phyloP scores from a whole-genome alignment of 140 eudicot species.

The Anethum foeniculum region DNA sequence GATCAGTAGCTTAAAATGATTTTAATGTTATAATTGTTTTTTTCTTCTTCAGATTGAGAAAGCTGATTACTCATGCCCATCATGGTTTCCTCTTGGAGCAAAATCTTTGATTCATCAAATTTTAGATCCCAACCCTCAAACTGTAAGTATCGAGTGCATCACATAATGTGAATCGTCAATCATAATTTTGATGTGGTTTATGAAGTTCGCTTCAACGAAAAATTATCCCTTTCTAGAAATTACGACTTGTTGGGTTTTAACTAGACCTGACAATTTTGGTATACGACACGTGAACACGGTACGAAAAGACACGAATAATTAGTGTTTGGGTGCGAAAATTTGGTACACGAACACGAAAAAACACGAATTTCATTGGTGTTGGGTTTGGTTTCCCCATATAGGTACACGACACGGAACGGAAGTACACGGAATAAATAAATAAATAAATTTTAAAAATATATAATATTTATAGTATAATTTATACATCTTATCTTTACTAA shows the following conservation, averaged over 20 bases:
- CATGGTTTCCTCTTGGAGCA: conserved; percentile 94
- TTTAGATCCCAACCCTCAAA: conserved; percentile 88
- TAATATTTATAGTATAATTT: no score
- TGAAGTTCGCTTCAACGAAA: neutral
- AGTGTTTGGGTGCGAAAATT: no score
- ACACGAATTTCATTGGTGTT: no score
- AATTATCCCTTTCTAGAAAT: neutral
- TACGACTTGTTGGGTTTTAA: neutral
- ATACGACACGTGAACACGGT: no score
- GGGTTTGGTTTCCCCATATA: no score
- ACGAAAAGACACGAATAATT: no score
- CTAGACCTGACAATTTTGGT: no score
- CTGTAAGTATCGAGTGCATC: conserved; percentile 41
- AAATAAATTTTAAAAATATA: no score
- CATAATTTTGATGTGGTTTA: neutral
- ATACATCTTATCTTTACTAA: no score
- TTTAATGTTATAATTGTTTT: neutral
- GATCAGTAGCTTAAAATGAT: neutral
- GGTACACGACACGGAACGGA: no score
- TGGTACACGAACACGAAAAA: no score
- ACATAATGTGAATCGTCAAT: neutral
- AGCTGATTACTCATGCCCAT: conserved; percentile 82
- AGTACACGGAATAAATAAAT: no score
- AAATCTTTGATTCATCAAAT: conserved; percentile 80
- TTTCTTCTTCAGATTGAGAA: conserved; percentile 57